Percentiles rank a stretch among this genome's conserved stretches.
phyloP scores from a whole-genome alignment of 305 asterid genomes.

The Fraxinus angustifolia region DNA sequence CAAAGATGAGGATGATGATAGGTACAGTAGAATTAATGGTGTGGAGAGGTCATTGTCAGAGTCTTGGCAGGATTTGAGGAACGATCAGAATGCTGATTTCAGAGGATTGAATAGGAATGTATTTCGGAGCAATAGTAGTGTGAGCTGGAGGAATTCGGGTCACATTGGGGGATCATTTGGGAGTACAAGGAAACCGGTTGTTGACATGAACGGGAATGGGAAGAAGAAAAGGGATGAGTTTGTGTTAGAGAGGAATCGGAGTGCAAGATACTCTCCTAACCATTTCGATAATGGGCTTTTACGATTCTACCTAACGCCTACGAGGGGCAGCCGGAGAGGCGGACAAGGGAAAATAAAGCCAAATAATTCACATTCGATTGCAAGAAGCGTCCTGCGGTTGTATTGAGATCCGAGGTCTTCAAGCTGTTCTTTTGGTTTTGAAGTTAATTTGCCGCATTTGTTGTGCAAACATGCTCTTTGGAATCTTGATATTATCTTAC shows the following conservation, averaged over 20 bases:
- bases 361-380: slow-evolving; percentile 57
- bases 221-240: slow-evolving; percentile 60
- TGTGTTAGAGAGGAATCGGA: slow-evolving; percentile 78
- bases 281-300: slow-evolving; percentile 74
- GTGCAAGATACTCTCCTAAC: slow-evolving; percentile 74
- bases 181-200: slow-evolving; percentile 46
- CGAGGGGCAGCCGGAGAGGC: slow-evolving; percentile 71
- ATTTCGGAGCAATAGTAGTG: slow-evolving; percentile 74
- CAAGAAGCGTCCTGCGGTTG: slow-evolving; percentile 72
- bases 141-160: slow-evolving; percentile 70
- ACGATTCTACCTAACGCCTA: slow-evolving; percentile 77
- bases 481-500: slow-evolving; percentile 30
- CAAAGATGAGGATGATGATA: slow-evolving; percentile 61
- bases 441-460: slow-evolving; percentile 34
- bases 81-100: slow-evolving; percentile 39
- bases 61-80: slow-evolving; percentile 73
- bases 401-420: slow-evolving; percentile 52
- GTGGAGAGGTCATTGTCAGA: slow-evolving; percentile 78
- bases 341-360: slow-evolving; percentile 53
- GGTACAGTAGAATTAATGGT: slow-evolving; percentile 61
- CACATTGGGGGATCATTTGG: slow-evolving; percentile 55
- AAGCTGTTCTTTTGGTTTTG: slow-evolving; percentile 31
- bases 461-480: slow-evolving; percentile 31
- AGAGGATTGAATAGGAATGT: slow-evolving; percentile 48
- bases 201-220: slow-evolving; percentile 49